Conservation (phyloP, 371 early-diverging fungal genomes). For the Rhizomucor pusillus region DNA sequence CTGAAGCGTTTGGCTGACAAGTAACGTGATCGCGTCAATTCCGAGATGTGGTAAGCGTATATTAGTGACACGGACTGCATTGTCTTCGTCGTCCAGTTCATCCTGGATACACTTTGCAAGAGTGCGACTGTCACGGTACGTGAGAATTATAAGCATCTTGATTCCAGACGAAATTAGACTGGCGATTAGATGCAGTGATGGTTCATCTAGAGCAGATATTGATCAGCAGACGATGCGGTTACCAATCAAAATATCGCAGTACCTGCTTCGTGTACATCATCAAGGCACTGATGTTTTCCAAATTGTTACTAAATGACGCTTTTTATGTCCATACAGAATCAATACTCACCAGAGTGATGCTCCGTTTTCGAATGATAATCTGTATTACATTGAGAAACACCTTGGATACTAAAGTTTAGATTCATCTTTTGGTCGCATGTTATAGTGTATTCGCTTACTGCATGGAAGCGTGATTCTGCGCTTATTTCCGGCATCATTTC, state of each 20-base stretch:
- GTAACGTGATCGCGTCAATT: conserved; percentile 19
- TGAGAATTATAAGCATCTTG: conserved; percentile 39
- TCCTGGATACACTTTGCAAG: conserved; percentile 14
- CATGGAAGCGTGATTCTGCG: conserved; percentile 37
- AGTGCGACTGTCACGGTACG: conserved; percentile 27
- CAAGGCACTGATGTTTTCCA: conserved; percentile 28
- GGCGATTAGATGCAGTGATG: conserved; percentile 38
- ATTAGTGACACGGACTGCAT: conserved; percentile 13
- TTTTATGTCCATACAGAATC: neutral
- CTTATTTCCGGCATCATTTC: conserved; percentile 12
- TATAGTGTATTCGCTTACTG: conserved; percentile 12
- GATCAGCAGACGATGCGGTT: neutral
- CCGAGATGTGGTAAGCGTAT: conserved; percentile 30
- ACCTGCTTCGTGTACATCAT: conserved; percentile 51
- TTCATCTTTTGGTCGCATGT: too few species aligned
- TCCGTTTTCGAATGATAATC: conserved; percentile 33
- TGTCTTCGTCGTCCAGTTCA: conserved; percentile 12
- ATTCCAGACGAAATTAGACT: conserved; percentile 29
- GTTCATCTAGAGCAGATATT: conserved; percentile 24
- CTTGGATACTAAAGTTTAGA: too few species aligned
- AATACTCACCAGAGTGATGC: conserved; percentile 36
- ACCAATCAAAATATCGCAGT: neutral
- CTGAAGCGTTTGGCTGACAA: conserved; percentile 36
- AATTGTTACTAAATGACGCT: neutral
- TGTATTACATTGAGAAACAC: conserved; percentile 37